These are phyloP conservation scores for Sporisorium graminicola DNA, from an alignment of 1,284 basidiomycete species.

Conservation along the genomic window DNA sequence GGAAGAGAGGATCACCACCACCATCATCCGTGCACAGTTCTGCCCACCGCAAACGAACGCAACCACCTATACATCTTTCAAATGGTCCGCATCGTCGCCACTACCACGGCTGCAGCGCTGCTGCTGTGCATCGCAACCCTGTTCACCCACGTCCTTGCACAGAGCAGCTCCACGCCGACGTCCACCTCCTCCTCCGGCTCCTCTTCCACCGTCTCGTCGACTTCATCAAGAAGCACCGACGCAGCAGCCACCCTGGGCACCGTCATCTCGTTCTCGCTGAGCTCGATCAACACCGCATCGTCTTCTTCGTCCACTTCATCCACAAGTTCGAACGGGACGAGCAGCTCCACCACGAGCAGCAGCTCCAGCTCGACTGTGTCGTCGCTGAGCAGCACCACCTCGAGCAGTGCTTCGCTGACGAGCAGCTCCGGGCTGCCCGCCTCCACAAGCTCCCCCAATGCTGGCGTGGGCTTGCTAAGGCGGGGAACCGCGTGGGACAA, in stretches of 20 bases:
- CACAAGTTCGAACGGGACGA: constrained; percentile 7
- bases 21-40: neutral
- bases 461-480: neutral
- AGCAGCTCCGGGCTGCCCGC: too few species aligned
- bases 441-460: too few species aligned
- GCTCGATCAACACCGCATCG: constrained; percentile 25
- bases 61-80: too few species aligned
- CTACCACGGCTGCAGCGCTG: neutral
- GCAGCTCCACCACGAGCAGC: constrained; percentile 6
- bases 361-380: neutral
- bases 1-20: too few species aligned
- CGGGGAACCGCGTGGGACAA: neutral
- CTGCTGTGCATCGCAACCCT: constrained; percentile 16
- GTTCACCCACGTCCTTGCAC: neutral
- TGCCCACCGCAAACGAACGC: neutral
- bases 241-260: constrained; percentile 39
- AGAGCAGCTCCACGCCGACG: neutral
- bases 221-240: constrained; percentile 20
- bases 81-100: constrained; percentile 7
- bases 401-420: constrained; percentile 8
- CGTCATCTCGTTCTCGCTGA: constrained; percentile 33
- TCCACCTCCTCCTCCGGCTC: constrained; percentile 1
- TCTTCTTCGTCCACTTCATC: constrained; percentile 17
- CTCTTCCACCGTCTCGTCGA: constrained; percentile 7
- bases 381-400: neutral